A percentile compares a stretch with the other conserved stretches of the same genome.
Conservation (phyloP, 331 rosid genomes). For the Pyrus hybrid region DNA sequence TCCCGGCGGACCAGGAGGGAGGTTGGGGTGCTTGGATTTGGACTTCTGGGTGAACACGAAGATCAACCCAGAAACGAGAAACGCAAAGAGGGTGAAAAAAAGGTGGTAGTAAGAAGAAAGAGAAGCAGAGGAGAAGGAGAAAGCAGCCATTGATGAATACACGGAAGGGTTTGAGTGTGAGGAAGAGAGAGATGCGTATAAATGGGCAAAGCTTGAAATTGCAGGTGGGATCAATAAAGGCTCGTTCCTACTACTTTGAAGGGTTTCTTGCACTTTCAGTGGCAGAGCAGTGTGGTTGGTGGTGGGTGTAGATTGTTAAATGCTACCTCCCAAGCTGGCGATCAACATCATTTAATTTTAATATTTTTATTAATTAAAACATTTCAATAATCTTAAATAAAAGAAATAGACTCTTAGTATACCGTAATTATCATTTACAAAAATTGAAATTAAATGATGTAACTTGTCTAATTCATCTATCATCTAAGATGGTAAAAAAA, state of each 20-base stretch:
- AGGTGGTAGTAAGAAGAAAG: conserved; percentile 29
- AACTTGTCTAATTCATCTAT: too few relatives aligned
- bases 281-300: background rate
- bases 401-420: too few relatives aligned
- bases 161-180: background rate
- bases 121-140: conserved; percentile 9
- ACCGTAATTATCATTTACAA: too few relatives aligned
- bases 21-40: conserved; percentile 34
- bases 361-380: too few relatives aligned
- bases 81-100: conserved; percentile 38
- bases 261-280: background rate
- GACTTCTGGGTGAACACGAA: conserved; percentile 35
- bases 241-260: background rate
- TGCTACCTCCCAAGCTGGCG: background rate
- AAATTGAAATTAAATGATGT: too few relatives aligned
- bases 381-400: too few relatives aligned
- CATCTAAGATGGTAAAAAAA: too few relatives aligned
- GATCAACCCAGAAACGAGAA: conserved; percentile 36
- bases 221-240: conserved; percentile 55
- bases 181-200: conserved; percentile 14
- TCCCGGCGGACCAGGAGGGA: conserved; percentile 88
- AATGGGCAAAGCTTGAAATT: conserved; percentile 57
- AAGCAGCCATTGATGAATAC: conserved; percentile 33
- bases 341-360: too few relatives aligned
- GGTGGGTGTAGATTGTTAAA: conserved; percentile 20